Conservation (phyloP, 2,329 filamentous ascomycete species). For the Macrophomina phaseolina region DNA sequence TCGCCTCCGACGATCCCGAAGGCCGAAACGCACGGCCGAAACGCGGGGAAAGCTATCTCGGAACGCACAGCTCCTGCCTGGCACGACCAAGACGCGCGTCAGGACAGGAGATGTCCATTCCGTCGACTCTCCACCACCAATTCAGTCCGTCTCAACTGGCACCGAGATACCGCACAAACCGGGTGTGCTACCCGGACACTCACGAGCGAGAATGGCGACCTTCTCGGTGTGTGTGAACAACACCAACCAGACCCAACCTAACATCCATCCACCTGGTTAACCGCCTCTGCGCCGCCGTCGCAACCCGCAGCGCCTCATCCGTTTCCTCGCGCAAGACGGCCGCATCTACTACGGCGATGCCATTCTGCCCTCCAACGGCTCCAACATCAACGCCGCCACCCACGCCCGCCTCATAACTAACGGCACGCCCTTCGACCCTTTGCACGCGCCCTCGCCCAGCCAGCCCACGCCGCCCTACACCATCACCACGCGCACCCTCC, state of each 20-base stretch:
- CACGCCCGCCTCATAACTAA: conserved; percentile 67
- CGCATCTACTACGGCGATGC: conserved; percentile 52
- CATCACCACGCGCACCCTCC: not conserved
- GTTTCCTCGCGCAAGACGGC: conserved; percentile 40
- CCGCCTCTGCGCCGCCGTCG: not conserved
- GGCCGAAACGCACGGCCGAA: not conserved
- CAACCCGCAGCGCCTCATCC: conserved; percentile 36
- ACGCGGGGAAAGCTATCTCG: conserved; percentile 14
- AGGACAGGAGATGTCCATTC: not conserved
- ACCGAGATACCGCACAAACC: not conserved
- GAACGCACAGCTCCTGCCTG: not conserved
- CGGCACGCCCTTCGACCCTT: conserved; percentile 66
- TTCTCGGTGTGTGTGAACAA: conserved; percentile 14
- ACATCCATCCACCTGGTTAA: not conserved
- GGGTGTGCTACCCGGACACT: too few species aligned
- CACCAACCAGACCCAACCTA: not conserved
- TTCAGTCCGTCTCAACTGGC: not conserved
- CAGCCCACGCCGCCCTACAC: conserved; percentile 55
- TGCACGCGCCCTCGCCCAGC: conserved; percentile 65
- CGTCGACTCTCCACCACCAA: not conserved
- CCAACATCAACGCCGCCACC: conserved; percentile 65
- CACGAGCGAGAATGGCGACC: not conserved
- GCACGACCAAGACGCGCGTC: not conserved
- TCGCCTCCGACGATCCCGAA: conserved; percentile 11
- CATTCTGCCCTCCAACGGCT: conserved; percentile 66